Base-by-base conservation (phyloP, 2,329 filamentous ascomycete genomes). In the Colletotrichum somersetense region DNA sequence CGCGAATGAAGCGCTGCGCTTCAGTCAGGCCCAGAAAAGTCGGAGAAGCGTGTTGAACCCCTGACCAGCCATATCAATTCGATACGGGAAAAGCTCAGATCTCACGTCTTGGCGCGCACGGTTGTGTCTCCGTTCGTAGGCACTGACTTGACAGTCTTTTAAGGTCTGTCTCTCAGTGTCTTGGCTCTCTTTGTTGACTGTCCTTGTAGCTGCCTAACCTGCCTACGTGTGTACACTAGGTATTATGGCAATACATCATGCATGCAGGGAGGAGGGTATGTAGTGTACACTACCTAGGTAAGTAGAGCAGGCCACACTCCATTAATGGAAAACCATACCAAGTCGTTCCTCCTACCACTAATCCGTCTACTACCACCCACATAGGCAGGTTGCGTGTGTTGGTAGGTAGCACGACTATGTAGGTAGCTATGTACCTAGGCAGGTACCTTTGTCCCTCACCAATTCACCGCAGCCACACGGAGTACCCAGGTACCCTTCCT, bases 1-100 rank as follows among this genome's bases (percentile, higher is more conserved):
- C 18, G 8, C 35, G 30, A 35, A 30, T 56, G 18, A 56, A 55
- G 30, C 5, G 20, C 52, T n/a, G 18, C 5, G 20, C 52, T n/a
- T 8, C 30, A 35, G 20, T 58, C 30, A 26, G 26, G 44, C 35
- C 57, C 58, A 40, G 58, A 62, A 48, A 62, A 33, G 48, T 33
- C 38, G 20, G 56, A 62, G 42, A 56, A 42, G 7, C 57, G 64
- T 62, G 23, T 44, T 62, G 26, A 52, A 67, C 66, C 53, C 69
- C 44, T 64, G 69, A 44, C 57, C 46, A 33, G 38, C 53, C 50
- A 64, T 44, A 46, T n/a, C 57, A 71, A 67, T 62, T 56, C 63
- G 52, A 71, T 52, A 68, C 64, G 53, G 65, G 57, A 18, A 58
- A 62, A 63, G 58, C 57, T 68, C 69, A 69, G 61, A 72, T 72